phyloP scores from a whole-genome alignment of 208 protist genomes.

The Crithidia acanthocephali region DNA sequence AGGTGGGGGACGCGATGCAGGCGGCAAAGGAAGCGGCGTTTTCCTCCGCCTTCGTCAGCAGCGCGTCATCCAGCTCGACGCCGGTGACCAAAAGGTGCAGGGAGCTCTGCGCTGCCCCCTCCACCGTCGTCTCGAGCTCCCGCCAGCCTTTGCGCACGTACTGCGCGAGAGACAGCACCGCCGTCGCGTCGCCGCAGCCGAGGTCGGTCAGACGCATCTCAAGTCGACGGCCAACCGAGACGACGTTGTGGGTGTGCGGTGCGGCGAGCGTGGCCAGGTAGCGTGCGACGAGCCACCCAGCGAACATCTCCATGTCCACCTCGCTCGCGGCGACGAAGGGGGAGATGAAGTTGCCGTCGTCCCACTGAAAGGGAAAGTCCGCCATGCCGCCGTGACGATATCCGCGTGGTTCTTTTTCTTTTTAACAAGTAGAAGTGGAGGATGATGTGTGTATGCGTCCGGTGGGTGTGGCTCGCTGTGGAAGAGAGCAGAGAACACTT shows the following conservation, averaged over 20 bases:
- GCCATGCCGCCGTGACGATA: conserved; percentile 3
- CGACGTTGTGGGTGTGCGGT: neutral
- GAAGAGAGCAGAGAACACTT: no score
- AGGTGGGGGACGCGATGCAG: conserved; percentile 4
- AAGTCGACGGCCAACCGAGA: neutral
- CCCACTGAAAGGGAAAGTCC: conserved; percentile 83
- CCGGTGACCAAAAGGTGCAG: conserved; percentile 33
- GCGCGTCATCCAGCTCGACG: conserved; percentile 69
- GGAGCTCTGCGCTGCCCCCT: neutral
- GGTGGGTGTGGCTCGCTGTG: no score
- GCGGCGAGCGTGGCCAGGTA: conserved; percentile 11
- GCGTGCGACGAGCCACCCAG: conserved; percentile 37
- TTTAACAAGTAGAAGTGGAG: no score
- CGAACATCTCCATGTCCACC: conserved; percentile 40
- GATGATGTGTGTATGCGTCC: no score
- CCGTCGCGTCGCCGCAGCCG: conserved; percentile 72
- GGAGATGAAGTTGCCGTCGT: conserved; percentile 76
- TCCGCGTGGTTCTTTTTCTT: no score
- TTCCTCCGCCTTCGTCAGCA: conserved; percentile 39
- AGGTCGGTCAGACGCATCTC: conserved; percentile 58
- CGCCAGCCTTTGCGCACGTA: conserved; percentile 33
- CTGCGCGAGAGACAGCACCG: conserved; percentile 38
- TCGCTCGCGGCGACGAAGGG: conserved; percentile 63
- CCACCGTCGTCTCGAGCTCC: conserved; percentile 12
- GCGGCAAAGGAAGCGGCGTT: conserved; percentile 3